These are phyloP conservation scores for Lasiodiplodia sp. DNA, from an alignment of 2,329 filamentous ascomycete species.

Conservation along the genomic window DNA sequence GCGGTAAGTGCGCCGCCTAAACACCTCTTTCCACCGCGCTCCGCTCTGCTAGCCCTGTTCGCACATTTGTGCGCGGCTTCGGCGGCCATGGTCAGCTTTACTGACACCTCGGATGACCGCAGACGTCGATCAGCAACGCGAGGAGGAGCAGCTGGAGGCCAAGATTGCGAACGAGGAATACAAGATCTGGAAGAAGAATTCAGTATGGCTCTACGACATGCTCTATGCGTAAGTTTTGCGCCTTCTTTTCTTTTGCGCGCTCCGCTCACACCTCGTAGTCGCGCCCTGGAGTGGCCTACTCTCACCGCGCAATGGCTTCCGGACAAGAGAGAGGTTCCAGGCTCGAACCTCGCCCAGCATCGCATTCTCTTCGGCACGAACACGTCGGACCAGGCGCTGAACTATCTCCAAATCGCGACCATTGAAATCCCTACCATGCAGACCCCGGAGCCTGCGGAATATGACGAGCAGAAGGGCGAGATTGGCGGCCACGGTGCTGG, in stretches of 20 bases:
- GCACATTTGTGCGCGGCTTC: background rate
- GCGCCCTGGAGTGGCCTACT: slow-evolving; percentile 95
- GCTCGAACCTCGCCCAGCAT: slow-evolving; percentile 86
- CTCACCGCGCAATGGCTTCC: slow-evolving; percentile 98
- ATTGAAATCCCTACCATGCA: slow-evolving; percentile 87
- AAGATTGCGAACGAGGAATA: slow-evolving; percentile 98
- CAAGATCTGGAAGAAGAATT: slow-evolving; percentile 99
- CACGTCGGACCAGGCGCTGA: slow-evolving; percentile 82
- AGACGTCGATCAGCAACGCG: slow-evolving; percentile 60
- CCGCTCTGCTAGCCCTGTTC: background rate
- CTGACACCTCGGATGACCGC: slow-evolving; percentile 20
- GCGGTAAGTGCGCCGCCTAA: slow-evolving; percentile 36
- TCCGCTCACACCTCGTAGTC: slow-evolving; percentile 57
- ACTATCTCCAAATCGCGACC: slow-evolving; percentile 94
- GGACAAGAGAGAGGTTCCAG: slow-evolving; percentile 82
- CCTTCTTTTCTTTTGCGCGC: background rate
- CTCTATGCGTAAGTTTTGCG: slow-evolving; percentile 72
- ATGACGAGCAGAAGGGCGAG: slow-evolving; percentile 90
- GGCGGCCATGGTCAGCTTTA: background rate
- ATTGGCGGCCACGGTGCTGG: slow-evolving; percentile 88
- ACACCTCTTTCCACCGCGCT: background rate
- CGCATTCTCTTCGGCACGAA: slow-evolving; percentile 93
- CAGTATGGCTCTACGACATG: slow-evolving; percentile 97
- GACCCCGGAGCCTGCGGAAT: slow-evolving; percentile 77
- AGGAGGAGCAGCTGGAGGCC: slow-evolving; percentile 76